phyloP scores from a whole-genome alignment of 2,329 filamentous ascomycete genomes.

The Sporothrix curviconia region DNA sequence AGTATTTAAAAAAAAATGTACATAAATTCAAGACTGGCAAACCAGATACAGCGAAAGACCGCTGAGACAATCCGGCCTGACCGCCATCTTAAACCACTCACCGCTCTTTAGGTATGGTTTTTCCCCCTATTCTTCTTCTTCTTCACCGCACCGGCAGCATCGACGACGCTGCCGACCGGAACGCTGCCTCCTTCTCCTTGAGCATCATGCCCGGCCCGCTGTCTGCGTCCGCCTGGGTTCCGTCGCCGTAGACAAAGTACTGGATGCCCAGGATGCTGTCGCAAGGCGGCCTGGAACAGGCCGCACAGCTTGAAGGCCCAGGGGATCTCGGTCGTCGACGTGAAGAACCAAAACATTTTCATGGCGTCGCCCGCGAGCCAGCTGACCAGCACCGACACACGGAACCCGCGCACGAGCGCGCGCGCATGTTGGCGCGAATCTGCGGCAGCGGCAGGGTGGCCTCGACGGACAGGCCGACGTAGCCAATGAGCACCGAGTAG shows the following conservation, averaged over 20 bases:
- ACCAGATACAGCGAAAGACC: not conserved
- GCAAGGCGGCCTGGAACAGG: conserved; percentile 71
- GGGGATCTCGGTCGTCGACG: conserved; percentile 61
- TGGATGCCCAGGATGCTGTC: conserved; percentile 69
- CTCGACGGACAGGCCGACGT: conserved; percentile 70
- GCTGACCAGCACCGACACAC: conserved; percentile 65
- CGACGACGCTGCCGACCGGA: conserved; percentile 10
- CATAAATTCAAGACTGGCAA: not conserved
- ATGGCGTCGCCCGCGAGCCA: conserved; percentile 77
- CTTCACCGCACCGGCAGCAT: not conserved
- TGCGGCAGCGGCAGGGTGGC: conserved; percentile 77
- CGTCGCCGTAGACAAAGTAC: conserved; percentile 62
- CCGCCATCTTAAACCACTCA: too few relatives aligned
- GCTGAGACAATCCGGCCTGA: too few relatives aligned
- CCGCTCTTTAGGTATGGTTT: not conserved
- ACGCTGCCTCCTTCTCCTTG: conserved; percentile 14
- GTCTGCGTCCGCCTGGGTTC: conserved; percentile 19
- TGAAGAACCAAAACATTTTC: conserved; percentile 86
- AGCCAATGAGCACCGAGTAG: conserved; percentile 65
- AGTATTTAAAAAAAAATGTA: not conserved
- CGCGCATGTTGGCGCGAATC: conserved; percentile 62
- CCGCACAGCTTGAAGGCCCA: conserved; percentile 77
- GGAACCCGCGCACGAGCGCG: conserved; percentile 68
- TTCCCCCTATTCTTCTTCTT: too few relatives aligned
- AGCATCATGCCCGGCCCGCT: conserved; percentile 11